Evolutionary conservation across 2,329 filamentous ascomycete species (phyloP), one percentile per base, ranked within the genome.

Genomic region (Diaporthe ampelina): DNA sequence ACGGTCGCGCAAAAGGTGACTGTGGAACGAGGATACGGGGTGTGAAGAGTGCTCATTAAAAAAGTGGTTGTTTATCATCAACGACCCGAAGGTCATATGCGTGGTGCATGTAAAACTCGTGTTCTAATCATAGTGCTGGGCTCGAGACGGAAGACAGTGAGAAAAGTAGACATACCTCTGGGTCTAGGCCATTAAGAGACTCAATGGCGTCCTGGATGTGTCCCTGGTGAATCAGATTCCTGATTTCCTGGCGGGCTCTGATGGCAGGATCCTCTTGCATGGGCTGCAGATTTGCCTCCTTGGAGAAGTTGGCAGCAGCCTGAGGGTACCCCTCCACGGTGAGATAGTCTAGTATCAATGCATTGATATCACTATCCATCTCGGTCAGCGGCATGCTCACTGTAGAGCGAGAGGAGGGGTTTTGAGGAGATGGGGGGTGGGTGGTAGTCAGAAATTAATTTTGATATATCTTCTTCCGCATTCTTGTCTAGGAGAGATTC

Each of bases 401-500:
- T 21, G 6, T 24, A 26, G 48, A 21, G 48, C n/a, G 32, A 24
- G 15, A n/a, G 15, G 15, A 43, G 61, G 71, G 37, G 37, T 61
- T 73, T 57, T 52, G 45, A 73, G 45, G n/a, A 76, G 74, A 72
- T 75, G 11, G 70, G 82, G 75, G 77, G 77, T 78, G 79, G 79
- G 81, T 77, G 76, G 84, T 93, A 93, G 91, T 92, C 89, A 89
- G 86, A 91, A 91, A 94, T 93, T 92, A 91, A 94, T 92, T 94
- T 92, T 88, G 74, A 75, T 75, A 86, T 88, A 68, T 68, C 63
- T 84, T 92, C 95, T 92, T 99, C 97, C 93, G 94, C 97, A 99
- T 90, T 85, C 86, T 87, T 91, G 89, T 90, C 94, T 98, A 94
- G 94, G 97, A 99, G 97, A 99, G 97, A 99, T 99, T 99, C 97